Conservation (phyloP, 495 filamentous ascomycete species). For the Penicillium tannophilum region DNA sequence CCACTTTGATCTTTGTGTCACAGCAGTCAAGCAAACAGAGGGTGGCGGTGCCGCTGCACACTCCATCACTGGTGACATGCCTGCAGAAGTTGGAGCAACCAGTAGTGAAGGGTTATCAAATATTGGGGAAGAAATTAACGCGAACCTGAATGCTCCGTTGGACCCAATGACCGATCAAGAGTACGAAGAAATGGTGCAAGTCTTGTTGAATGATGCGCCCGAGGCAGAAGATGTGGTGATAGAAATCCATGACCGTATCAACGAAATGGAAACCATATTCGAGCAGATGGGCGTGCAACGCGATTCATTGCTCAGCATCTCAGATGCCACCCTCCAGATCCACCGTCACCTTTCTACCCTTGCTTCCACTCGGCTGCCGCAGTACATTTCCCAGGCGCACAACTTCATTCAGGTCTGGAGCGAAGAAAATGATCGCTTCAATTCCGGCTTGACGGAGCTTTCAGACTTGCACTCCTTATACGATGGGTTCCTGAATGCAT, state of each 20-base stretch:
- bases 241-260: constrained; percentile 76
- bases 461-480: constrained; percentile 75
- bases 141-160: constrained; percentile 51
- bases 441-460: constrained; percentile 69
- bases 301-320: constrained; percentile 47
- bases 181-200: constrained; percentile 77
- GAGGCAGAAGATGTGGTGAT: constrained; percentile 88
- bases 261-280: constrained; percentile 67
- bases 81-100: constrained; percentile 60
- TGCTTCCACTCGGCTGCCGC: constrained; percentile 58
- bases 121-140: constrained; percentile 60
- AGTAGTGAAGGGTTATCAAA: constrained; percentile 48
- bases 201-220: constrained; percentile 78
- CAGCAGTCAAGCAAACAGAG: constrained; percentile 89
- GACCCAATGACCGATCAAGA: constrained; percentile 76
- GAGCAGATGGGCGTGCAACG: constrained; percentile 61
- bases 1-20: constrained; percentile 94
- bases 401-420: constrained; percentile 77
- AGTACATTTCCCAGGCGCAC: constrained; percentile 67
- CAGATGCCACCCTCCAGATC: constrained; percentile 56
- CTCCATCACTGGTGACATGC: constrained; percentile 60
- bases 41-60: constrained; percentile 75
- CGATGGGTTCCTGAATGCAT: constrained; percentile 79
- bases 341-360: constrained; percentile 70
- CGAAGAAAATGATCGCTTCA: constrained; percentile 69